Conservation (phyloP, 2,329 filamentous ascomycete species). For the Sporothrix mexicana region DNA sequence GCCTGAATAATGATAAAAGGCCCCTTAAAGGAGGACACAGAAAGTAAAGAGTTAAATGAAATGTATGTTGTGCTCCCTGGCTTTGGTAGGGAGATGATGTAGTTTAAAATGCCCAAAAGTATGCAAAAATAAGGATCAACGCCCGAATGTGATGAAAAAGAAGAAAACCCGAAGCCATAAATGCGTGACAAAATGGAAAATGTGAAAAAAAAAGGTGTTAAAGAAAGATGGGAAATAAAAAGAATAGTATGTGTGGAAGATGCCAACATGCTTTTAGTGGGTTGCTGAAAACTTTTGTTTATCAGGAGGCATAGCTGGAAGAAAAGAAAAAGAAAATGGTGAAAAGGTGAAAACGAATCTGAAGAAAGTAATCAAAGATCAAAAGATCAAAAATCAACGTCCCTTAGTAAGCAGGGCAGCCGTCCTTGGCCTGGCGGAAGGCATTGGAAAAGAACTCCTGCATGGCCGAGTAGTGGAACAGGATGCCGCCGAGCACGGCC, state of each 20-base stretch:
- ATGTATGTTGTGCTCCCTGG: slow-evolving; percentile 5
- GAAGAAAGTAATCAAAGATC: not conserved
- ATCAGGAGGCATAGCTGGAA: not conserved
- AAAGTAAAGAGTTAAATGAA: not conserved
- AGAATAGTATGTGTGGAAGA: not conserved
- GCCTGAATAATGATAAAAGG: no score
- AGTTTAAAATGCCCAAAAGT: slow-evolving; percentile 7
- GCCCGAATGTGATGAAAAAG: slow-evolving; percentile 1
- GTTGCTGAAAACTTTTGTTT: not conserved
- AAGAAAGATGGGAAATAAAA: slow-evolving; percentile 9
- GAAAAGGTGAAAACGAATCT: not conserved
- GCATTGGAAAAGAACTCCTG: slow-evolving; percentile 87
- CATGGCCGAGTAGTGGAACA: slow-evolving; percentile 98
- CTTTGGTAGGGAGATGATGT: not conserved
- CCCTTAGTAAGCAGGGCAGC: slow-evolving; percentile 61
- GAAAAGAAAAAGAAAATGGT: not conserved
- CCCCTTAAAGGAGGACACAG: not conserved
- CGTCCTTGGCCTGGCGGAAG: slow-evolving; percentile 69
- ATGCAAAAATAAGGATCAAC: slow-evolving; percentile 2
- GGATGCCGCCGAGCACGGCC: slow-evolving; percentile 89
- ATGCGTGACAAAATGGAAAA: slow-evolving; percentile 19
- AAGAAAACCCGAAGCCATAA: slow-evolving; percentile 1
- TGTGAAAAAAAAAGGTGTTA: not conserved
- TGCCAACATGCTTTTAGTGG: slow-evolving; percentile 14
- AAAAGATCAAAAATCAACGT: not conserved